Conservation (phyloP, 768 basidiomycete genomes). For the Phanerochaete carnosa region DNA sequence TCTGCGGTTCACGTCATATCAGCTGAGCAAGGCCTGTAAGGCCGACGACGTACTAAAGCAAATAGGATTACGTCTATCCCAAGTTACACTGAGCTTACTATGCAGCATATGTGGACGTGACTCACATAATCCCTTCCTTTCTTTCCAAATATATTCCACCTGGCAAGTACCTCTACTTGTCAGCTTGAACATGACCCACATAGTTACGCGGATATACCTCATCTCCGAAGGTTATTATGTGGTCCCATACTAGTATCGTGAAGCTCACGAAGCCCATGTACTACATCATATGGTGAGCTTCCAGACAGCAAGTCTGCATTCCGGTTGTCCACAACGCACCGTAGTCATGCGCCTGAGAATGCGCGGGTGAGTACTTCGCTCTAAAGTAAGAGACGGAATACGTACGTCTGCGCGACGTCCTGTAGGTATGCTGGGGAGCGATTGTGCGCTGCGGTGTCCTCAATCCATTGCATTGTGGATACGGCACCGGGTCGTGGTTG, state of each 20-base stretch:
- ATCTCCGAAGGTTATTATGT: slow-evolving; percentile 47
- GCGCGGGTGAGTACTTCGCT: no score
- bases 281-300: slow-evolving; percentile 25
- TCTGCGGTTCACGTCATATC: slow-evolving; percentile 33
- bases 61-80: slow-evolving; percentile 33
- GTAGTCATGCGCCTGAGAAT: no score
- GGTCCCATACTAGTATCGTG: slow-evolving; percentile 53
- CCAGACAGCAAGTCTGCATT: no score
- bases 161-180: no score
- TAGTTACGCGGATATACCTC: slow-evolving; percentile 38
- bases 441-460: no score
- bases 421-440: no score
- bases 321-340: no score
- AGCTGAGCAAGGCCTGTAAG: background rate
- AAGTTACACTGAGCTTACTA: background rate
- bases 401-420: no score
- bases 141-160: slow-evolving; percentile 54
- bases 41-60: slow-evolving; percentile 30
- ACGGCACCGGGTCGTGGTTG: no score
- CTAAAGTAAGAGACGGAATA: no score
- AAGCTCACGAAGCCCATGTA: slow-evolving; percentile 51
- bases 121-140: slow-evolving; percentile 41
- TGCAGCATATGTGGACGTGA: background rate
- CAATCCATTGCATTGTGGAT: no score
- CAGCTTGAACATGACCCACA: no score